A percentile compares a stretch with the other conserved stretches of the same genome.
Evolutionary conservation across 2,329 filamentous ascomycete genomes (phyloP).

Genomic region (Fusarium dimerum): DNA sequence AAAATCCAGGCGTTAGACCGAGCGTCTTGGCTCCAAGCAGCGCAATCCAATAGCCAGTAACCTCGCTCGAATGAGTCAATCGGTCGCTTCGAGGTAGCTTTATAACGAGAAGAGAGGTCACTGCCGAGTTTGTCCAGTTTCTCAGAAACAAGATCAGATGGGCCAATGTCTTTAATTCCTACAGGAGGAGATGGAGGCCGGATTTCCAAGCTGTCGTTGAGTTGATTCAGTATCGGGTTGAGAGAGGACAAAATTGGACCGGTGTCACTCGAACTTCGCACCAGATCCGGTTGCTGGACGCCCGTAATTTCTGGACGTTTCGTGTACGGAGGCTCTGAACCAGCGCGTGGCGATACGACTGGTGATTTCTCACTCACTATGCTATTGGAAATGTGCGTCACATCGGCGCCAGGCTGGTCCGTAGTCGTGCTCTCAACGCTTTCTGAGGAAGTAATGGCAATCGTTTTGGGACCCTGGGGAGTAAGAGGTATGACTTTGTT

Average conservation of each 20-base stretch:
- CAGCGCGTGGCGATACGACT: slow-evolving; percentile 25
- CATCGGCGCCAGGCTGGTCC: slow-evolving; percentile 21
- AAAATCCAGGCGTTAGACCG: slow-evolving; percentile 62
- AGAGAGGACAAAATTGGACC: slow-evolving; percentile 19
- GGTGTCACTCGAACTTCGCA: slow-evolving; percentile 34
- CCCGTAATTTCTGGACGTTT: slow-evolving; percentile 29
- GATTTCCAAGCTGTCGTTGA: slow-evolving; percentile 48
- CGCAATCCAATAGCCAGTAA: slow-evolving; percentile 70
- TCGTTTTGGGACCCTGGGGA: slow-evolving; percentile 6
- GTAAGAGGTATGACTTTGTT: slow-evolving; percentile 30
- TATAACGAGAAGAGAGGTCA: slow-evolving; percentile 54
- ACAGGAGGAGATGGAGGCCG: slow-evolving; percentile 54
- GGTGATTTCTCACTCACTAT: slow-evolving; percentile 15
- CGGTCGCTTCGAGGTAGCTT: slow-evolving; percentile 39
- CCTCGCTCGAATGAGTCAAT: slow-evolving; percentile 68
- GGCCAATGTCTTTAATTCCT: slow-evolving; percentile 46
- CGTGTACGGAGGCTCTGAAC: slow-evolving; percentile 32
- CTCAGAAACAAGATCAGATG: slow-evolving; percentile 56
- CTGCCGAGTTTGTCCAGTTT: slow-evolving; percentile 54
- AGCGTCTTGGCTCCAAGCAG: slow-evolving; percentile 50
- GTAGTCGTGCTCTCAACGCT: slow-evolving; percentile 6
- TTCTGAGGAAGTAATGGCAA: not conserved
- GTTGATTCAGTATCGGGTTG: slow-evolving; percentile 12
- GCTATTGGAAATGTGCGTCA: slow-evolving; percentile 38
- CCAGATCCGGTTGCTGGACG: slow-evolving; percentile 18